Base-by-base conservation (phyloP, 2,329 filamentous ascomycete genomes). In the Sordariomycetes sp. region DNA sequence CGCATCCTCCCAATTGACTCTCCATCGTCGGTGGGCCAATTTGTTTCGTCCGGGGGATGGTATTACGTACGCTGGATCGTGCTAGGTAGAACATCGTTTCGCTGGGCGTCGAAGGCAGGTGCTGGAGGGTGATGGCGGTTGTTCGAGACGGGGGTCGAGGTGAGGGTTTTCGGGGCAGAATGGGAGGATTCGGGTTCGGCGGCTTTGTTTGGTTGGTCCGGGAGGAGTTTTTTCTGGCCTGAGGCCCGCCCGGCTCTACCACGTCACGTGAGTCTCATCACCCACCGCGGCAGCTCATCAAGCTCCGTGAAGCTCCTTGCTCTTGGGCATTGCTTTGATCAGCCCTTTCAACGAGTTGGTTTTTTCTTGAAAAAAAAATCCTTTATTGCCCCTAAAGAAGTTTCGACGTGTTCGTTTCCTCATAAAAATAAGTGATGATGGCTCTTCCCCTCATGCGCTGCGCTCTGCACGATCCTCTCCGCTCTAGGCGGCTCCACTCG, bases 31-130 rank as follows among this genome's bases (percentile, higher is more conserved):
- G 24, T 25, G 43, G 28, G 22, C 8, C 16, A 28, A 55, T 46
- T 18, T 22, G 48, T 46, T 18, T 22, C 22, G 37, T 28, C 8
- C 8, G 2, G 35, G 51, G 32, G 32, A 18, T 20, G 32, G 8
- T 20, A 14, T 54, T 58, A 58, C 56, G 51, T 58, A 58, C 56
- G 50, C 48, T 25, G 32, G 55, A 58, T 53, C 56, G 56, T 22
- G 52, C 56, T 53, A 58, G 28, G 24, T 58, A 51, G 52, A 58
- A 53, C 56, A 58, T 58, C 28, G 24, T 57, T 50, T 53, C 51
- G 51, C 24, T 20, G 22, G 54, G 8, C 28, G 28, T 32, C 28
- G 28, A 24, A 57, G 32, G 40, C 12, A 11, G 16, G 7, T 43
- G 22, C 3, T 11, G 25, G 43, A 25, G 43, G 6, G 25, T 32